These are phyloP conservation scores for Cyclotella distinguenda DNA, from an alignment of 108 stramenopile genomes.

Conservation along the genomic window DNA sequence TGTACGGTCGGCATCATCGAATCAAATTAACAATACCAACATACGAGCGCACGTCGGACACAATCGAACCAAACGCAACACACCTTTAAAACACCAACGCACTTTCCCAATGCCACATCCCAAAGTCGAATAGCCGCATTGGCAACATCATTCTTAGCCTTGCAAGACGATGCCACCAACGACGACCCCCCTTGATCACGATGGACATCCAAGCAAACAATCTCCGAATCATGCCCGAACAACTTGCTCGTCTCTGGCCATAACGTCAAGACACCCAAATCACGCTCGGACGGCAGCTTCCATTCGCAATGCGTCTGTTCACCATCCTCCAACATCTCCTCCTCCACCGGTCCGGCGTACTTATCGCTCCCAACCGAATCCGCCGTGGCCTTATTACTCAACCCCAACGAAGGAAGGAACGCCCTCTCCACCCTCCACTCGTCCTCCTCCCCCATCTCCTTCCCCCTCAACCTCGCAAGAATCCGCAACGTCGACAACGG, in stretches of 20 bases:
- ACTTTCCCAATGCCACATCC: constrained; percentile 65
- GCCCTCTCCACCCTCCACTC: constrained; percentile 74
- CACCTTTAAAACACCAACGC: constrained; percentile 63
- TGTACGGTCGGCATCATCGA: neutral
- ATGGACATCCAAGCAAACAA: constrained; percentile 75
- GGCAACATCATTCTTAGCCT: constrained; percentile 77
- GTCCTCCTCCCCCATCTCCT: constrained; percentile 19
- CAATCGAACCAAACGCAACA: neutral
- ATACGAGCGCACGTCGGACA: neutral
- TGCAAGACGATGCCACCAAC: constrained; percentile 81
- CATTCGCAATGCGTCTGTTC: constrained; percentile 9
- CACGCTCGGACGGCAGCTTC: constrained; percentile 75
- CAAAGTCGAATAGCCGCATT: constrained; percentile 80
- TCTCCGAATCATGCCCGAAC: constrained; percentile 83
- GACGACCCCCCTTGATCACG: constrained; percentile 22
- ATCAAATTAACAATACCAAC: neutral
- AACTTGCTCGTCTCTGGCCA: constrained; percentile 87
- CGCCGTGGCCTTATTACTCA: constrained; percentile 83
- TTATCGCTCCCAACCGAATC: constrained; percentile 39
- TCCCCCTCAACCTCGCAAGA: constrained; percentile 20
- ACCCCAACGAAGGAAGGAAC: constrained; percentile 82
- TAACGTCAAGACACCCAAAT: constrained; percentile 74
- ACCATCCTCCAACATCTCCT: constrained; percentile 23
- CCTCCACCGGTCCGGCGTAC: constrained; percentile 26
- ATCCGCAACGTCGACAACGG: constrained; percentile 61